Evolutionary conservation across 1,284 basidiomycete genomes (phyloP).

Genomic region (Kwoniella shivajii): DNA sequence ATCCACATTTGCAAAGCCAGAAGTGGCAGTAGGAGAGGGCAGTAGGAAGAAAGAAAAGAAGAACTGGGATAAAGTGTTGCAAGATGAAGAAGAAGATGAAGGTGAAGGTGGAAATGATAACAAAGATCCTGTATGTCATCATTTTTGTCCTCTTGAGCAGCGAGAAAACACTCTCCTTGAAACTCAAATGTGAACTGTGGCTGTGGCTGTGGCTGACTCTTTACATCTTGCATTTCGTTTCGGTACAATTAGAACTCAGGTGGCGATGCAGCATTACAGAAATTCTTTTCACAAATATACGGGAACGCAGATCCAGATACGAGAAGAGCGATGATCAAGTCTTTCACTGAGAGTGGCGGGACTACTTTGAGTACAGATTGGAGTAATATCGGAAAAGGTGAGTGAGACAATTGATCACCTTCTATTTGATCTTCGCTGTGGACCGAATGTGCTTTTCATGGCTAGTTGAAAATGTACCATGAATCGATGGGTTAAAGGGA

Average conservation of each 20-base stretch:
- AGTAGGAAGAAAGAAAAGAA: constrained; percentile 22
- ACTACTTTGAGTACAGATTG: constrained; percentile 93
- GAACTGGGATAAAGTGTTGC: constrained; percentile 52
- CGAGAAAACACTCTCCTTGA: too few species aligned
- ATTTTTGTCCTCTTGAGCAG: neutral
- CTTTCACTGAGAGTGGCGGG: constrained; percentile 85
- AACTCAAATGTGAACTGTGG: too few species aligned
- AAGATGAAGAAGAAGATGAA: constrained; percentile 39
- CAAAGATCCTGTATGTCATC: constrained; percentile 26
- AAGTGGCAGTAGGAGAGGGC: neutral
- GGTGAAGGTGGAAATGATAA: constrained; percentile 31
- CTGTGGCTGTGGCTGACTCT: too few species aligned
- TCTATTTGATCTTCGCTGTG: too few species aligned
- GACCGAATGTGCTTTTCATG: too few species aligned
- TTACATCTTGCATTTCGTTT: constrained; percentile 12
- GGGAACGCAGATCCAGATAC: constrained; percentile 84
- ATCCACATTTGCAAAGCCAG: neutral
- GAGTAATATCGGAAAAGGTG: constrained; percentile 73
- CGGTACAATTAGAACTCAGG: constrained; percentile 33
- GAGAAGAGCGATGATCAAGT: constrained; percentile 91
- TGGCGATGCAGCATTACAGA: constrained; percentile 47
- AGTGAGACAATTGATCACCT: too few species aligned
- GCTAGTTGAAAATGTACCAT: too few species aligned
- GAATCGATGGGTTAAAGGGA: too few species aligned
- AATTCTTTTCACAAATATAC: constrained; percentile 65